Evolutionary conservation across 2,329 filamentous ascomycete genomes (phyloP).

Genomic region (Sporothrix pallida): DNA sequence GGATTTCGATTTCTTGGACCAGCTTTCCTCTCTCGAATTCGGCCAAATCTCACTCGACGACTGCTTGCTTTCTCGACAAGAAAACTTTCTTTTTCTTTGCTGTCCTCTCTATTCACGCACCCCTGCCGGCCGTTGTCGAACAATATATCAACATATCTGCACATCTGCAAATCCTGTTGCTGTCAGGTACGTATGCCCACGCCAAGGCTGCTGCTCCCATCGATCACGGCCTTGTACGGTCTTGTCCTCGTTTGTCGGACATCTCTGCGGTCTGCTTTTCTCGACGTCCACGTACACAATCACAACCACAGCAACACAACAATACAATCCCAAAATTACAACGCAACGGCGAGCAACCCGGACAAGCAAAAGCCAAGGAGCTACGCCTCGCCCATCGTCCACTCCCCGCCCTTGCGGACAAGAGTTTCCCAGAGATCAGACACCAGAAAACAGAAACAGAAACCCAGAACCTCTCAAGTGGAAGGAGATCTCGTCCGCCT

Average conservation of each 20-base stretch:
- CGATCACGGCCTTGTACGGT: not conserved
- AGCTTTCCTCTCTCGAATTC: not conserved
- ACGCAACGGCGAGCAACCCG: not conserved
- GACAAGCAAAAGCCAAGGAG: conserved; percentile 30
- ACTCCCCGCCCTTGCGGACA: conserved; percentile 30
- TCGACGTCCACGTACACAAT: conserved; percentile 24
- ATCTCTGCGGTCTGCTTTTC: not conserved
- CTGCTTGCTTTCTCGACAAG: not conserved
- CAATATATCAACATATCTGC: not conserved
- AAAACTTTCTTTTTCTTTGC: not conserved
- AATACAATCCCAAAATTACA: not conserved
- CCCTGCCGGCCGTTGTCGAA: conserved; percentile 3
- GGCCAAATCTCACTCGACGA: not conserved
- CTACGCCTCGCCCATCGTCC: conserved; percentile 20
- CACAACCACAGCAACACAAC: conserved; percentile 19
- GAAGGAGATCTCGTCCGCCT: not conserved
- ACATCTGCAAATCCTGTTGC: conserved; percentile 15
- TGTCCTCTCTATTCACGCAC: not conserved
- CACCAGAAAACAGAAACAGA: too few species aligned
- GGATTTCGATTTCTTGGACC: not conserved
- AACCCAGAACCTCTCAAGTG: conserved; percentile 11
- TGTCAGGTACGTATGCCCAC: conserved; percentile 34
- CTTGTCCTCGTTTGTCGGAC: conserved; percentile 19
- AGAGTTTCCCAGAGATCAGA: conserved; percentile 25
- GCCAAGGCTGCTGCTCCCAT: conserved; percentile 30